Evolutionary conservation across 306 rosid genomes (phyloP), one percentile per base, ranked within the genome.

Genomic region (Cercis canadensis): DNA sequence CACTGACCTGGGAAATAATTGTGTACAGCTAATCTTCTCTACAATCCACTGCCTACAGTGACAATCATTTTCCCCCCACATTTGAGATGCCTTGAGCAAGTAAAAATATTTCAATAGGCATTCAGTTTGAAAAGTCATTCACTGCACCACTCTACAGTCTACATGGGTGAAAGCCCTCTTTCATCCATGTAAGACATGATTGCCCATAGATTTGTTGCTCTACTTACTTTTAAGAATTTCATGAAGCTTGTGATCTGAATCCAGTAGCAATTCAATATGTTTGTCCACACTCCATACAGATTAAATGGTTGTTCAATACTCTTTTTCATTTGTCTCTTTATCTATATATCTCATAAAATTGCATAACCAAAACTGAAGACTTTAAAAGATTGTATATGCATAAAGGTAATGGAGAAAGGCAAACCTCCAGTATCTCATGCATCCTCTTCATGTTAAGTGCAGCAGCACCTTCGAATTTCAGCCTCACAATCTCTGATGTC

Each of bases 361-460:
- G 36, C n/a, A 37, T 31, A 61, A 63, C 14, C 21, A 47, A 52
- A 57, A 54, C 41, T 21, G 64, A 17, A 73, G 37, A 24, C 50
- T 12, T 37, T 8, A 32, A 24, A 41, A 64, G 32, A 1, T 17
- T 59, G 66, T 33, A 81, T 18, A 69, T 29, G 57, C 36, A 59
- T 64, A 55, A 70, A 61, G 34, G 46, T 33, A 58, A 41, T 69
- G 61, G 57, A 21, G 65, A 70, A 69, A 74, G 82, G 34, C 88
- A 84, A 74, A 94, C 98, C 98, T 94, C 98, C 16, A 94, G 65
- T 66, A 94, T 87, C 80, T 94, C 97, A 70, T 94, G 99, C 92
- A 87, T 89, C 79, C 97, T 87, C 82, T 69, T 91, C 99, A 94
- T 94, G 81, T 94, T 94, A 62, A 94, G 96, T 4, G 97, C 99